A percentile compares a stretch with the other conserved stretches of the same genome.
Evolutionary conservation across 495 filamentous ascomycete genomes (phyloP).

Genomic region (Xeromyces bisporus): DNA sequence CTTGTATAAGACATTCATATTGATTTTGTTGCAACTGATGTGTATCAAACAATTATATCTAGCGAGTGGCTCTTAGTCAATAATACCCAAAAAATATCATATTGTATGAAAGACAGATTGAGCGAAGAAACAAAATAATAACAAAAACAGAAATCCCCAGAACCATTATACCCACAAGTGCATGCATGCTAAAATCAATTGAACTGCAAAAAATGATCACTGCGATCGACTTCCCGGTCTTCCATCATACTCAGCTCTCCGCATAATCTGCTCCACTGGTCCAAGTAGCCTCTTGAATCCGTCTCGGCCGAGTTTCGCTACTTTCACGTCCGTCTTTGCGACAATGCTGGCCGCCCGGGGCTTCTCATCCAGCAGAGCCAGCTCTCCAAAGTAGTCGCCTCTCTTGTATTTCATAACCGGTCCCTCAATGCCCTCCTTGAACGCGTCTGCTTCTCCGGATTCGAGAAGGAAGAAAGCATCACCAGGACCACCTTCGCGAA

Average conservation of each 20-base stretch:
- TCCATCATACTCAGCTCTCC: slow-evolving; percentile 49
- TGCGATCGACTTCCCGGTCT: too few species aligned
- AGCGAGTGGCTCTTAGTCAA: neutral
- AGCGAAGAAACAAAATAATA: neutral
- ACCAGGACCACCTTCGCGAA: slow-evolving; percentile 79
- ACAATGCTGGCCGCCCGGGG: slow-evolving; percentile 86
- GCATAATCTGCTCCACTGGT: slow-evolving; percentile 88
- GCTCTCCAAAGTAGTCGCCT: slow-evolving; percentile 93
- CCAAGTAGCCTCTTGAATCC: slow-evolving; percentile 89
- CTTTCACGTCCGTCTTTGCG: slow-evolving; percentile 63
- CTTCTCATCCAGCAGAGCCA: slow-evolving; percentile 1
- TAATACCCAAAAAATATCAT: neutral
- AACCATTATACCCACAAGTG: neutral
- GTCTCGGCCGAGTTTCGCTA: slow-evolving; percentile 82
- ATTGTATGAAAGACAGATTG: neutral
- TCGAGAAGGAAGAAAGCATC: slow-evolving; percentile 89
- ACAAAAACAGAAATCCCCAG: neutral
- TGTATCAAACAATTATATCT: neutral
- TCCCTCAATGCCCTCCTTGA: slow-evolving; percentile 44
- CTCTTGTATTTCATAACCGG: slow-evolving; percentile 67
- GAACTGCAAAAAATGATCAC: too few species aligned
- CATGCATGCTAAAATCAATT: neutral
- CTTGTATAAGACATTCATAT: too few species aligned
- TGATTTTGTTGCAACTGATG: too few species aligned
- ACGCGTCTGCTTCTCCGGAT: slow-evolving; percentile 71